A percentile compares a stretch with the other conserved stretches of the same genome.
Conservation (phyloP, 768 basidiomycete genomes). For the Leccinum longicurvipes region DNA sequence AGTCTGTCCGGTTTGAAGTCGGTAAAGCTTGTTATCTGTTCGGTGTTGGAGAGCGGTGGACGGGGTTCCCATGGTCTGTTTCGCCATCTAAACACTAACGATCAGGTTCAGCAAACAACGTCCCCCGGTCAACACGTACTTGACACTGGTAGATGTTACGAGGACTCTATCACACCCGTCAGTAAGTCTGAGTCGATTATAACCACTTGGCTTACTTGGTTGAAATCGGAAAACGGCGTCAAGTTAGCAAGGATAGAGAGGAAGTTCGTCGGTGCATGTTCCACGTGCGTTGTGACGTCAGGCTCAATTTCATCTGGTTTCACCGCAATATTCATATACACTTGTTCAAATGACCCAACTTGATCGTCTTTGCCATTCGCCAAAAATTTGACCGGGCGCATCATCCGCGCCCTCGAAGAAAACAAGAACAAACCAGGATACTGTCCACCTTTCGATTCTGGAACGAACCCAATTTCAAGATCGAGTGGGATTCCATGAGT, state of each 20-base stretch:
- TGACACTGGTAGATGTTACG: slow-evolving; percentile 94
- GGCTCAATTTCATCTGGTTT: slow-evolving; percentile 79
- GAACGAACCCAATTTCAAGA: slow-evolving; percentile 91
- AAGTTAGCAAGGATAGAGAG: slow-evolving; percentile 95
- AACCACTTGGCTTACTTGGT: slow-evolving; percentile 63
- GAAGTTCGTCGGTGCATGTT: slow-evolving; percentile 93
- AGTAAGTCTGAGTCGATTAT: not conserved
- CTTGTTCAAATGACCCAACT: slow-evolving; percentile 96
- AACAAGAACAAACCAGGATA: slow-evolving; percentile 97
- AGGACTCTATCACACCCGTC: slow-evolving; percentile 53
- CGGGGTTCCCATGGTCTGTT: slow-evolving; percentile 99
- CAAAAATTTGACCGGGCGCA: slow-evolving; percentile 94
- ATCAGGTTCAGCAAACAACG: slow-evolving; percentile 5
- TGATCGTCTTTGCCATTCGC: slow-evolving; percentile 84
- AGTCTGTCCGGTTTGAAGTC: slow-evolving; percentile 91
- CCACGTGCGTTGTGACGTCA: slow-evolving; percentile 84
- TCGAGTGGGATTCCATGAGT: slow-evolving; percentile 81
- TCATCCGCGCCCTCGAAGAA: slow-evolving; percentile 85
- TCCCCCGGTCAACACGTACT: slow-evolving; percentile 38
- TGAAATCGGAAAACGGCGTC: slow-evolving; percentile 99
- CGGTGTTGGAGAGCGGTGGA: slow-evolving; percentile 87
- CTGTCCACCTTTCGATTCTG: slow-evolving; percentile 87
- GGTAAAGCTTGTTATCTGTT: slow-evolving; percentile 98
- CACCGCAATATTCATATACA: slow-evolving; percentile 98
- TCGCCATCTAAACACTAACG: slow-evolving; percentile 78